Evolutionary conservation across 1,139 yeast species (phyloP), one percentile per base, ranked within the genome.

Genomic region (Lodderomyces elongisporus): DNA sequence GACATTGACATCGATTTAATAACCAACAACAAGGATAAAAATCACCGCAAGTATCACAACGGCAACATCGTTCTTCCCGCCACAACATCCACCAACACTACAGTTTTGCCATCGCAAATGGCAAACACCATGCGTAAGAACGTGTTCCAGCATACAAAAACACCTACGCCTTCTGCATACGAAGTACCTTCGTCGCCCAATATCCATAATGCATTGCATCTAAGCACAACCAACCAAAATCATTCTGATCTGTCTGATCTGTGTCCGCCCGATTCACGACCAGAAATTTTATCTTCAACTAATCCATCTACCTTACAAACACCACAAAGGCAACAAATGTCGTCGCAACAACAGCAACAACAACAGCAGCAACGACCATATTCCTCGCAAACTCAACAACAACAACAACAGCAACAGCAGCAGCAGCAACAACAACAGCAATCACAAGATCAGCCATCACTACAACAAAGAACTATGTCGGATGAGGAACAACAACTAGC

Each of bases 401-500:
- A 36, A 9, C 42, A 37, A 28, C 39, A 28, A 23, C 41, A 29
- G 15, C 44, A 38, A 13, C 42, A 29, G 21, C 34, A 26, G 23
- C 36, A 30, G 12, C 28, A 27, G 14, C 55, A 39, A 12, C 33
- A 28, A 5, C 37, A 25, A 17, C 34, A 14, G 17, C 41, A 34
- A 20, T 41, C 27, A 22, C 45, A 39, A 31, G 44, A 39, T 23
- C 40, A 29, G 22, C 43, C 32, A 17, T 43, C 35, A 27, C 42
- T 35, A 28, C 53, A 38, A 27, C 51, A 38, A 18, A 51, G 74
- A 27, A 60, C 66, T 14, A 66, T 75, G 62, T 59, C 78, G 2
- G 81, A 74, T 39, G 85, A 80, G 49, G 87, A 81, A 51, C 88
- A 79, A 44, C 77, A 77, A 36, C 60, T 81, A 35, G 85, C 85